Evolutionary conservation across 2,329 filamentous ascomycete species (phyloP).

Genomic region (Rutstroemia sp.): DNA sequence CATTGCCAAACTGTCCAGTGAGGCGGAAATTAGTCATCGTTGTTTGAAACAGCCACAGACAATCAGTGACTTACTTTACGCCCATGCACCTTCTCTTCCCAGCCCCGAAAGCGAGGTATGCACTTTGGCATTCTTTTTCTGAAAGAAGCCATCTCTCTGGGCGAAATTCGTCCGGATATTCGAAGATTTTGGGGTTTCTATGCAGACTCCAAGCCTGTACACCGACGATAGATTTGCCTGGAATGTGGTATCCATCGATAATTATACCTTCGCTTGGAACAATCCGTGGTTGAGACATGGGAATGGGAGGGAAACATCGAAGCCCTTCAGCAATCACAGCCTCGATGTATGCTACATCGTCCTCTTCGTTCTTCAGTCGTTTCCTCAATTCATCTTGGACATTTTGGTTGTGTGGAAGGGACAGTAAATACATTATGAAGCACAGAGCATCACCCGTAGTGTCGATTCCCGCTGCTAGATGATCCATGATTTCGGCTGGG

Average conservation of each 20-base stretch:
- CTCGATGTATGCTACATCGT: constrained; percentile 49
- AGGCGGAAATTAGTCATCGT: not conserved
- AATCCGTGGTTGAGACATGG: constrained; percentile 58
- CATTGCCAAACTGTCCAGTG: constrained; percentile 40
- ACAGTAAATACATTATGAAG: constrained; percentile 66
- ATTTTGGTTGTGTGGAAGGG: constrained; percentile 45
- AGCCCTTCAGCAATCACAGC: constrained; percentile 56
- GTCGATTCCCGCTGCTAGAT: constrained; percentile 64
- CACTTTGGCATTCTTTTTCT: constrained; percentile 52
- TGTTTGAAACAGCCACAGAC: not conserved
- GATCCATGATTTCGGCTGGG: constrained; percentile 63
- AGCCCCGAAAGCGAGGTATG: constrained; percentile 59
- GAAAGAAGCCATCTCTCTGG: constrained; percentile 78
- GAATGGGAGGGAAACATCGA: constrained; percentile 56
- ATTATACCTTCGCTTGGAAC: constrained; percentile 46
- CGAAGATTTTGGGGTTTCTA: constrained; percentile 60
- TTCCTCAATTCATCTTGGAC: constrained; percentile 44
- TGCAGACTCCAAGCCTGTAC: constrained; percentile 56
- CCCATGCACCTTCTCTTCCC: constrained; percentile 60
- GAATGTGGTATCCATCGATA: constrained; percentile 49
- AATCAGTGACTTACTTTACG: constrained; percentile 49
- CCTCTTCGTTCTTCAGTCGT: constrained; percentile 31
- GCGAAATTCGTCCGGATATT: constrained; percentile 67
- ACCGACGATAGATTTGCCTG: constrained; percentile 48
- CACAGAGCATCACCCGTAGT: constrained; percentile 64